These are phyloP conservation scores for Berberis thunbergii DNA, from an alignment of 164 flowering plant species.

Conservation along the genomic window DNA sequence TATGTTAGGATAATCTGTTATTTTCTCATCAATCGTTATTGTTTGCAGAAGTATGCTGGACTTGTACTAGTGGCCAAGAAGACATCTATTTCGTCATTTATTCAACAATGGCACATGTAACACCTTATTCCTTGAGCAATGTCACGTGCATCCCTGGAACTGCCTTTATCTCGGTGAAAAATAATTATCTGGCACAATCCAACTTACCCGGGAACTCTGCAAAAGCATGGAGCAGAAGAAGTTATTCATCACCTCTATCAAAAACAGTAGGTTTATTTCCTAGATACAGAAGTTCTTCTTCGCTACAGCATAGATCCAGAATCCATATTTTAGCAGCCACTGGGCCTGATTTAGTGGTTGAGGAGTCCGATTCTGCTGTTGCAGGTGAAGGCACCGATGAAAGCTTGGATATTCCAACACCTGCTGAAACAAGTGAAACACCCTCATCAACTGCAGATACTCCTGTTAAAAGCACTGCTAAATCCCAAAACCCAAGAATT, in stretches of 20 bases:
- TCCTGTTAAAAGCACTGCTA: constrained; percentile 22
- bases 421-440: constrained; percentile 32
- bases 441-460: constrained; percentile 28
- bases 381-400: constrained; percentile 28
- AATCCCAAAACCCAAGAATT: constrained; percentile 42
- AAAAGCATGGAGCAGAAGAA: constrained; percentile 24
- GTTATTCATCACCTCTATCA: constrained; percentile 30
- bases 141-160: constrained; percentile 39
- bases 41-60: no score
- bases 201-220: constrained; percentile 22
- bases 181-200: constrained; percentile 24
- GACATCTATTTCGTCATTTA: no score
- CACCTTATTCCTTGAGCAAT: constrained; percentile 51
- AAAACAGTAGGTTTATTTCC: constrained; percentile 42
- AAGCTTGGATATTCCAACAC: constrained; percentile 23
- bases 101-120: constrained; percentile 48
- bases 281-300: constrained; percentile 17
- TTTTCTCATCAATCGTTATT: no score
- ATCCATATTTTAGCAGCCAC: constrained; percentile 36
- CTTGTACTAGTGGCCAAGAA: no score
- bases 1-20: no score
- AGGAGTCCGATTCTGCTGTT: constrained; percentile 41
- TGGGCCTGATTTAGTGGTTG: constrained; percentile 65
- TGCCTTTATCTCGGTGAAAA: constrained; percentile 36
- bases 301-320: constrained; percentile 20